These are phyloP conservation scores for Pythium brachiatum DNA, from an alignment of 352 stramenopile genomes.

Conservation along the genomic window DNA sequence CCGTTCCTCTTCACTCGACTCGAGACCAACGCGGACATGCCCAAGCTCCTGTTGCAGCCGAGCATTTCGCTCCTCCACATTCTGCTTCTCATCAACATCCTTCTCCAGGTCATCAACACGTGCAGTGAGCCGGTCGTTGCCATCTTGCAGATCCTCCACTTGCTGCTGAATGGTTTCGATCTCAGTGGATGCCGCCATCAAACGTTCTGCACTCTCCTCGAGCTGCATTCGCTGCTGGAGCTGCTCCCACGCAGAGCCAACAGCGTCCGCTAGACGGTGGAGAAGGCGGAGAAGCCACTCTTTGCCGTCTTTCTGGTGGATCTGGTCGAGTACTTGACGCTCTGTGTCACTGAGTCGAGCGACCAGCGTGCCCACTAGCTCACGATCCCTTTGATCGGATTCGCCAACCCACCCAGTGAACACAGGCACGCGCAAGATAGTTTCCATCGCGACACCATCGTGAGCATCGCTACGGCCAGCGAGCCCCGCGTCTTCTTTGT, in stretches of 20 bases:
- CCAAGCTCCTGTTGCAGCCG: not conserved
- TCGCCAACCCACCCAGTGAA: not conserved
- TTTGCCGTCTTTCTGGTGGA: not conserved
- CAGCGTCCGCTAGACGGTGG: conserved; percentile 10
- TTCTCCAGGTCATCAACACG: not conserved
- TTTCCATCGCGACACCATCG: conserved; percentile 11
- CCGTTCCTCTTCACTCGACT: not conserved
- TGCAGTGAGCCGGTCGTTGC: not conserved
- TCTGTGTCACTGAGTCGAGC: conserved; percentile 12
- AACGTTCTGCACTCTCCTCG: not conserved
- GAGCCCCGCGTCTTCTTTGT: not conserved
- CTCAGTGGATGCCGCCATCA: not conserved
- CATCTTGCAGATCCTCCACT: not conserved
- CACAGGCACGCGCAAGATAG: conserved; percentile 13
- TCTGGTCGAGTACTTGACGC: not conserved
- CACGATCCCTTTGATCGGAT: not conserved
- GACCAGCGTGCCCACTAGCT: conserved; percentile 13
- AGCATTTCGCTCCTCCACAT: not conserved
- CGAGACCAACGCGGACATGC: not conserved
- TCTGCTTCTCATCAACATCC: not conserved
- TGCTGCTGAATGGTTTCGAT: conserved; percentile 8
- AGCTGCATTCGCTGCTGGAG: conserved; percentile 4
- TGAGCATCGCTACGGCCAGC: not conserved
- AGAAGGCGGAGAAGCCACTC: conserved; percentile 8
- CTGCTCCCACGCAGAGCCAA: not conserved